Evolutionary conservation across 1,139 yeast genomes (phyloP), one percentile per base, ranked within the genome.

Genomic region (Taphrina sp.): DNA sequence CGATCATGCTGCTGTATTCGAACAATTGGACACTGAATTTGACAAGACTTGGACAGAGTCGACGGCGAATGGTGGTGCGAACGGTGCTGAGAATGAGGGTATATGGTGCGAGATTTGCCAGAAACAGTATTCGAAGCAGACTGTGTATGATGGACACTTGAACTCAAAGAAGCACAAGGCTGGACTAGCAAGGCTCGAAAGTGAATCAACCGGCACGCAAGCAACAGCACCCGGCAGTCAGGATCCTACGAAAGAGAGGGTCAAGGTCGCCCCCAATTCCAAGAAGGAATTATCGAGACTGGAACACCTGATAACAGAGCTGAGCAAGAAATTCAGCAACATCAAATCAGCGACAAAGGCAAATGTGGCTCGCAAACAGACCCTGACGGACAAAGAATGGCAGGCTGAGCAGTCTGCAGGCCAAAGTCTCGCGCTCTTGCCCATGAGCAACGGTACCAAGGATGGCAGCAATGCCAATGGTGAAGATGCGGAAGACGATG

Each of bases 341-440:
- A 70, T 69, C 10, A 67, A 80, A 2, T 67, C 71, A 0, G 74
- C 72, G 14, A 83, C 96, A 0, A 75, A 76, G 34, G 70, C 76
- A 31, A 82, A 86, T 63, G 74, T 79, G 1, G 92, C 85, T 64
- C 75, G 96, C 57, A 74, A 76, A 54, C 74, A 78, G 41, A 82
- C 85, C 1, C 73, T 89, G 63, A 85, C 96, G 0, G 92, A 83
- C 42, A 73, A 89, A 57, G 95, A 88, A 62, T 73, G 81, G 56
- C 69, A 77, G 62, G 71, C 82, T 0, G 95, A 85, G 62, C 70
- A 64, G 56, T 71, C 64, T 66, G 77, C 79, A 2, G 62, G 28
- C 10, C 10, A 29, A 8, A 10, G 20, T 26, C 20, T 43, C 29
- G 19, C 37, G 3, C 36, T 43, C 12, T 31, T 43, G 3, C 47